A percentile compares a stretch with the other conserved stretches of the same genome.
These are phyloP conservation scores for Xerocomellus chrysenteron DNA, from an alignment of 768 basidiomycete genomes.

Conservation along the genomic window DNA sequence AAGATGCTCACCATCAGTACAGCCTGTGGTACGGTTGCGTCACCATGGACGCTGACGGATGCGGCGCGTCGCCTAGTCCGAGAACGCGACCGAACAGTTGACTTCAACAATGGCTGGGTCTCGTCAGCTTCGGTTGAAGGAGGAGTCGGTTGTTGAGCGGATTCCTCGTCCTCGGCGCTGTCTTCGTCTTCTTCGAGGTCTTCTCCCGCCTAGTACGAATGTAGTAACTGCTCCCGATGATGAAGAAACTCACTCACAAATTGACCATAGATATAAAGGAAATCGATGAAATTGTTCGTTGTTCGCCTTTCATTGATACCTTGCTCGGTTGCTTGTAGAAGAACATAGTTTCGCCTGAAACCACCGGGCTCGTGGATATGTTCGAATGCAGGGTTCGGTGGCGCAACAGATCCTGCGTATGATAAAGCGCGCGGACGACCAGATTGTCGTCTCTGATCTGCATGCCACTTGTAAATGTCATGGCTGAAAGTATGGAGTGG, in stretches of 20 bases:
- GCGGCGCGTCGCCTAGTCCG: slow-evolving; percentile 52
- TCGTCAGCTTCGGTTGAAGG: slow-evolving; percentile 36
- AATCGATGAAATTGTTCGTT: slow-evolving; percentile 88
- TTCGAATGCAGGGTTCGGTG: slow-evolving; percentile 76
- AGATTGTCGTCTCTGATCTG: slow-evolving; percentile 62
- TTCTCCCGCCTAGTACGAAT: slow-evolving; percentile 71
- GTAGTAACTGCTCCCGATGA: neutral
- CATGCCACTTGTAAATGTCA: slow-evolving; percentile 94
- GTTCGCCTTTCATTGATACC: slow-evolving; percentile 61
- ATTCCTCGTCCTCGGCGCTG: slow-evolving; percentile 57
- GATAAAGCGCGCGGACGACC: slow-evolving; percentile 69
- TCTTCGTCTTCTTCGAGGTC: slow-evolving; percentile 87
- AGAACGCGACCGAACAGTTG: slow-evolving; percentile 42
- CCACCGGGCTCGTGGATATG: slow-evolving; percentile 96
- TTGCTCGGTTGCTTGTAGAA: slow-evolving; percentile 67
- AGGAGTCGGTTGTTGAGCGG: slow-evolving; percentile 27
- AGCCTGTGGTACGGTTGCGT: slow-evolving; percentile 88
- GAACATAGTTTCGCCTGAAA: slow-evolving; percentile 86
- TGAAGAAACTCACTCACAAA: slow-evolving; percentile 61
- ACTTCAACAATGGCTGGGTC: slow-evolving; percentile 54
- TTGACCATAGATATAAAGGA: slow-evolving; percentile 92
- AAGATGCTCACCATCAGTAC: slow-evolving; percentile 74
- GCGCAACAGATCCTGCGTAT: slow-evolving; percentile 52
- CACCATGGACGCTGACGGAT: slow-evolving; percentile 69
- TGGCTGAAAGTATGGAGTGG: slow-evolving; percentile 48